phyloP scores from a whole-genome alignment of 2,329 filamentous ascomycete genomes.

The Leptographium flavum region DNA sequence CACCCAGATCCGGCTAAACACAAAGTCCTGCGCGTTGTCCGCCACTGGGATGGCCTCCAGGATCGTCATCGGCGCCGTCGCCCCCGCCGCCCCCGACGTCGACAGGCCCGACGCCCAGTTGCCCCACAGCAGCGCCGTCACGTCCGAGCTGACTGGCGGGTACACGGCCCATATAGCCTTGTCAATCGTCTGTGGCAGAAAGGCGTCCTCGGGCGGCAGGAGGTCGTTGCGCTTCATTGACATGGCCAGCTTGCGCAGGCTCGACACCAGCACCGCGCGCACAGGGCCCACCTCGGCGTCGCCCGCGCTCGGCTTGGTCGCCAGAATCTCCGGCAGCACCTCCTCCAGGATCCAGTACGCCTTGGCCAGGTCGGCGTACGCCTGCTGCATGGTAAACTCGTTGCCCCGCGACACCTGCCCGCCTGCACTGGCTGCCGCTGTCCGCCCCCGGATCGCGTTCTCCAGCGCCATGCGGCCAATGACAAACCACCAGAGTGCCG shows the following conservation, averaged over 20 bases:
- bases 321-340: constrained; percentile 33
- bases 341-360: constrained; percentile 63
- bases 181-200: constrained; percentile 65
- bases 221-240: constrained; percentile 79
- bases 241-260: constrained; percentile 58
- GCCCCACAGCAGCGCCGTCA: constrained; percentile 55
- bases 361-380: constrained; percentile 76
- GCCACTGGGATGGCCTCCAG: constrained; percentile 60
- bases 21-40: constrained; percentile 62
- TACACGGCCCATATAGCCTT: constrained; percentile 73
- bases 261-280: constrained; percentile 43
- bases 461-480: constrained; percentile 68
- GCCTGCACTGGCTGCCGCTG: constrained; percentile 35
- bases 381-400: constrained; percentile 51
- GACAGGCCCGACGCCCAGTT: constrained; percentile 35
- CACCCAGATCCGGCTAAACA: constrained; percentile 64
- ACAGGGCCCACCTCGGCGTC: constrained; percentile 36
- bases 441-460: constrained; percentile 49
- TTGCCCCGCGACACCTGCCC: constrained; percentile 24
- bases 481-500: constrained; percentile 80
- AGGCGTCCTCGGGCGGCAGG: constrained; percentile 52
- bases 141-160: constrained; percentile 56
- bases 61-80: constrained; percentile 34
- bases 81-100: constrained; percentile 31
- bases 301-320: constrained; percentile 25